Conservation (phyloP, 768 basidiomycete species). For the Phylloporus scabripes region DNA sequence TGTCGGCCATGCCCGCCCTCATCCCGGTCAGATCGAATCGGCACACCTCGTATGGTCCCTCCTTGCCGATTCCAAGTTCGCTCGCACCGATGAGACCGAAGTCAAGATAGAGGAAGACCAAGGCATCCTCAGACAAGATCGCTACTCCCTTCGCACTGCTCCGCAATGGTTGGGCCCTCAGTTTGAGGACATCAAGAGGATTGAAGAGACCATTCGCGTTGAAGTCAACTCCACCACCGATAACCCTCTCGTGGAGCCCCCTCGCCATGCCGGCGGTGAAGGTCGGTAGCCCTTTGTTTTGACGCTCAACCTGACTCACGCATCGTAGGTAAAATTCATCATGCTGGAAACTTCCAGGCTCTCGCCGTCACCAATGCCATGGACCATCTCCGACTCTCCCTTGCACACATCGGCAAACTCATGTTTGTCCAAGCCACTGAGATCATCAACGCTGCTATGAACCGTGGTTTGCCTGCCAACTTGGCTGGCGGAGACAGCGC, state of each 20-base stretch:
- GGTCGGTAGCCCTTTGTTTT: slow-evolving; percentile 8
- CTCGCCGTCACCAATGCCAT: slow-evolving; percentile 81
- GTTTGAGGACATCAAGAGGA: slow-evolving; percentile 68
- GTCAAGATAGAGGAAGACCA: slow-evolving; percentile 66
- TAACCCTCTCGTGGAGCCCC: slow-evolving; percentile 80
- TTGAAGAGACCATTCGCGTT: slow-evolving; percentile 56
- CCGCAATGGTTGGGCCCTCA: slow-evolving; percentile 87
- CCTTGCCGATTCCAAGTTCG: slow-evolving; percentile 64
- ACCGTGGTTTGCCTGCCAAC: slow-evolving; percentile 76
- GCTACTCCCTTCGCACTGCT: slow-evolving; percentile 59
- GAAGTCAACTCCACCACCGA: slow-evolving; percentile 90
- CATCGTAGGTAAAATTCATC: slow-evolving; percentile 49
- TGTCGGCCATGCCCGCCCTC: slow-evolving; percentile 70
- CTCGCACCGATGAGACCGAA: slow-evolving; percentile 66
- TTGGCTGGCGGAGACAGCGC: slow-evolving; percentile 77
- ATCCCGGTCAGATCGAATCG: slow-evolving; percentile 79
- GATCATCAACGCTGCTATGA: slow-evolving; percentile 54
- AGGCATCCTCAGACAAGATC: slow-evolving; percentile 74
- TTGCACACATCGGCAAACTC: slow-evolving; percentile 68
- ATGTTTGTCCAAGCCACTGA: slow-evolving; percentile 59
- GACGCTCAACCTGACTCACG: not conserved
- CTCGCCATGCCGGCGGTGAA: slow-evolving; percentile 46
- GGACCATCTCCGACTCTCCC: slow-evolving; percentile 75
- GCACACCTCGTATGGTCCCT: slow-evolving; percentile 66
- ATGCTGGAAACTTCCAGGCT: slow-evolving; percentile 89